Conservation (phyloP, 208 protist genomes). For the Acanthamoeba triangularis region DNA sequence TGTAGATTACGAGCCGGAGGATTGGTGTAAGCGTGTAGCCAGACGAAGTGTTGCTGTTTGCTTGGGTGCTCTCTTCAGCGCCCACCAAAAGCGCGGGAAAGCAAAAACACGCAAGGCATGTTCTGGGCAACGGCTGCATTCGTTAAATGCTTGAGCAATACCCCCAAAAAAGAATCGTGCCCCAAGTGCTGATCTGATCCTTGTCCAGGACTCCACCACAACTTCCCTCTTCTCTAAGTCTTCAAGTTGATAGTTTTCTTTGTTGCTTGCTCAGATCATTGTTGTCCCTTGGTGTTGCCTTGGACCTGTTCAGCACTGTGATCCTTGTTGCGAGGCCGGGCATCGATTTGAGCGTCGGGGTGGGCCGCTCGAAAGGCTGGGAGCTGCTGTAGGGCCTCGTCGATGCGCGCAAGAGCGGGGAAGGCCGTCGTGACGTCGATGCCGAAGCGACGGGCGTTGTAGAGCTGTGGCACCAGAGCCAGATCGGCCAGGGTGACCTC, state of each 20-base stretch:
- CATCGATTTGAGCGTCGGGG: constrained; percentile 76
- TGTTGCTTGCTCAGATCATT: no score
- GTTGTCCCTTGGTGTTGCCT: no score
- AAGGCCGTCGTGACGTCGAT: constrained; percentile 87
- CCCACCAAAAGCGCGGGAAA: not conserved
- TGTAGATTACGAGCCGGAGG: not conserved
- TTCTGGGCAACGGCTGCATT: not conserved
- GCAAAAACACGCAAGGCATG: not conserved
- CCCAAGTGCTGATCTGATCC: no score
- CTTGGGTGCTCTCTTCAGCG: not conserved
- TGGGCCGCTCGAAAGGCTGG: constrained; percentile 84
- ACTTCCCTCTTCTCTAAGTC: no score
- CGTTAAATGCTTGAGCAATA: not conserved
- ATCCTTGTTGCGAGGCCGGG: not conserved
- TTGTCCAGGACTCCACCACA: no score
- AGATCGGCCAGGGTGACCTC: constrained; percentile 91
- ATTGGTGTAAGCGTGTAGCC: not conserved
- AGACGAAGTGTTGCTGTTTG: not conserved
- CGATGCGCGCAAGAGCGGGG: constrained; percentile 87
- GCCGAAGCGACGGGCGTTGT: constrained; percentile 92
- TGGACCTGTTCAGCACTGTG: no score
- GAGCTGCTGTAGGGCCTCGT: constrained; percentile 79
- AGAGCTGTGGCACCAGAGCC: constrained; percentile 92
- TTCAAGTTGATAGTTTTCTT: no score
- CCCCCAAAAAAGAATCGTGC: no score